phyloP scores from a whole-genome alignment of 108 stramenopile species.

The Ochromonas danica region DNA sequence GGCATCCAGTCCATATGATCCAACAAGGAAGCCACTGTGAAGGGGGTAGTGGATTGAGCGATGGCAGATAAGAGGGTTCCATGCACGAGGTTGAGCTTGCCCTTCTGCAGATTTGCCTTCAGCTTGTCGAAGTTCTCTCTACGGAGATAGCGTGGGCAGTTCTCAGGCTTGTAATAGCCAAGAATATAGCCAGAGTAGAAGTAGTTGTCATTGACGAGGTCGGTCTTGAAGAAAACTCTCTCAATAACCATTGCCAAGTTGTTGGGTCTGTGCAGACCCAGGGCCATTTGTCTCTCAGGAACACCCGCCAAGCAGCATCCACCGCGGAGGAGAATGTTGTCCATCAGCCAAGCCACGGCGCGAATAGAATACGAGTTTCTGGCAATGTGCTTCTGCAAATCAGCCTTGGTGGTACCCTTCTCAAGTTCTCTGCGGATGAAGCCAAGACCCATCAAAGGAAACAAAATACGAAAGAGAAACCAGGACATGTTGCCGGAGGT shows the following conservation, averaged over 20 bases:
- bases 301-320: constrained; percentile 44
- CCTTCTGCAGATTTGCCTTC: constrained; percentile 37
- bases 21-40: constrained; percentile 53
- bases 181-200: constrained; percentile 52
- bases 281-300: constrained; percentile 42
- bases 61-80: constrained; percentile 40
- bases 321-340: constrained; percentile 32
- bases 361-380: background rate
- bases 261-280: constrained; percentile 40
- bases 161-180: constrained; percentile 46
- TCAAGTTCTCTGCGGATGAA: constrained; percentile 34
- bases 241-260: constrained; percentile 31
- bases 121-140: constrained; percentile 43
- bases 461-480: constrained; percentile 30
- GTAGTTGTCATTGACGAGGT: constrained; percentile 50
- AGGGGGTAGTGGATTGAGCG: background rate
- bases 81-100: constrained; percentile 44
- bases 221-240: constrained; percentile 42
- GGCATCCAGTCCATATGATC: constrained; percentile 57
- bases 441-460: constrained; percentile 39
- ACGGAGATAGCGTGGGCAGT: constrained; percentile 49
- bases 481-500: constrained; percentile 39
- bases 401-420: constrained; percentile 26
- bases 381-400: constrained; percentile 6
- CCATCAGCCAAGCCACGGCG: constrained; percentile 35